These are phyloP conservation scores for Podospora anserina DNA, from an alignment of 495 filamentous ascomycete genomes.

Conservation along the genomic window DNA sequence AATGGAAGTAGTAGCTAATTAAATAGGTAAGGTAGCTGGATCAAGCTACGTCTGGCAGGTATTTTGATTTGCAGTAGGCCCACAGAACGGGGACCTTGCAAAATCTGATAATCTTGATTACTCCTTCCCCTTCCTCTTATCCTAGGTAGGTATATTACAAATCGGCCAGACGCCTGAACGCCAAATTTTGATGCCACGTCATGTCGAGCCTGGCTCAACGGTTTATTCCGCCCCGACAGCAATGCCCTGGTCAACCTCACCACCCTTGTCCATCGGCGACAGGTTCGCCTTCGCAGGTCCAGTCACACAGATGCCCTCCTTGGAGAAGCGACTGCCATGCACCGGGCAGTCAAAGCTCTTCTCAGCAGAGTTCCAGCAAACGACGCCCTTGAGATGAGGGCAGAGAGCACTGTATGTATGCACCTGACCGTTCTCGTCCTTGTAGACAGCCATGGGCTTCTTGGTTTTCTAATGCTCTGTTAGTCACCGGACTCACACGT, in stretches of 20 bases:
- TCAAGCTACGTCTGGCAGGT: too few relatives aligned
- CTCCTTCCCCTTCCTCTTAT: neutral
- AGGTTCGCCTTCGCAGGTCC: conserved; percentile 49
- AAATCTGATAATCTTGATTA: too few relatives aligned
- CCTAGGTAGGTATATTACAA: neutral
- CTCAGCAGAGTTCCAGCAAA: conserved; percentile 55
- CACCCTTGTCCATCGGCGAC: conserved; percentile 23
- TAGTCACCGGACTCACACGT: neutral
- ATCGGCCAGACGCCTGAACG: neutral
- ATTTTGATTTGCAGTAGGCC: too few relatives aligned
- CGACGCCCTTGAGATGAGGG: conserved; percentile 54
- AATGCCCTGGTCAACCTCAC: conserved; percentile 21
- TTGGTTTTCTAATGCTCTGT: conserved; percentile 1
- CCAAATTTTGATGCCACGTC: neutral
- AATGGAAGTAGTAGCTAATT: too few relatives aligned
- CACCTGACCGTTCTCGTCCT: conserved; percentile 52
- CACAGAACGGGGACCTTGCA: too few relatives aligned
- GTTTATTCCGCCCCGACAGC: neutral
- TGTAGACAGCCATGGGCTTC: conserved; percentile 54
- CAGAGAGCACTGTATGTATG: conserved; percentile 52
- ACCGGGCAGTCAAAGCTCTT: conserved; percentile 56
- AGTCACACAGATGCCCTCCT: conserved; percentile 49
- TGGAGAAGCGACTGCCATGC: conserved; percentile 55
- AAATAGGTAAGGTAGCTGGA: too few relatives aligned
- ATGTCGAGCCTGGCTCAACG: neutral